Base-by-base conservation (phyloP, 352 stramenopile species). In the Pythium oligandrum region DNA sequence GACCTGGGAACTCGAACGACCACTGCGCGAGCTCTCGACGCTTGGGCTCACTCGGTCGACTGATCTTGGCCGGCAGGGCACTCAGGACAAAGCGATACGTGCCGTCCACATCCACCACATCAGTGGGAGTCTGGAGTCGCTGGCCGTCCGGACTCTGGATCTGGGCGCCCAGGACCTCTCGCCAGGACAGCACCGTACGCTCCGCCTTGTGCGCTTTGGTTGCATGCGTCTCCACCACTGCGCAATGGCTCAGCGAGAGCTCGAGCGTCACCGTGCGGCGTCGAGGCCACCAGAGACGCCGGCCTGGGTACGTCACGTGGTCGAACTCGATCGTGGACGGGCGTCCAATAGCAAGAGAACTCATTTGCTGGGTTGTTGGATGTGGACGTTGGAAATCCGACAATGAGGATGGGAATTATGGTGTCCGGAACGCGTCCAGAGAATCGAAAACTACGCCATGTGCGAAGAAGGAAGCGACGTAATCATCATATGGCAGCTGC, bases 161-260 rank as follows among this genome's bases (percentile, higher is more conserved):
- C 59, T 88, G 77, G 3, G 64, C 72, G 40, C 77, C 77, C 17
- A 88, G 59, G 8, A 88, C 64, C 44, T 83, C 72, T 12, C 46
- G 48, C 77, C 77, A 88, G 31, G 48, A 37, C 39, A 85, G 42
- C 10, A 61, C 48, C 4, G 81, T 46, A 9, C 4, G 7, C 30
- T 34, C n/a, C 31, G 26, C 36, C 47, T 44, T 47, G 35, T 53
- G 35, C 26, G 17, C 17, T 26, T 26, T 26, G 17, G 17, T 26
- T 26, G 17, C 17, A 26, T 26, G 17, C 17, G 38, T 48, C n/a
- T 12, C 39, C 30, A 43, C 30, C 10, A 60, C 43, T 34, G 48
- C 47, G 55, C 47, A 43, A 26, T 48, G 35, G 38, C 42, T 43
- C 34, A 46, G 48, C 37, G 55, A 34, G n/a, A 53, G 32, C 55